These are phyloP conservation scores for Collybia sordida DNA, from an alignment of 768 basidiomycete genomes.

Conservation along the genomic window DNA sequence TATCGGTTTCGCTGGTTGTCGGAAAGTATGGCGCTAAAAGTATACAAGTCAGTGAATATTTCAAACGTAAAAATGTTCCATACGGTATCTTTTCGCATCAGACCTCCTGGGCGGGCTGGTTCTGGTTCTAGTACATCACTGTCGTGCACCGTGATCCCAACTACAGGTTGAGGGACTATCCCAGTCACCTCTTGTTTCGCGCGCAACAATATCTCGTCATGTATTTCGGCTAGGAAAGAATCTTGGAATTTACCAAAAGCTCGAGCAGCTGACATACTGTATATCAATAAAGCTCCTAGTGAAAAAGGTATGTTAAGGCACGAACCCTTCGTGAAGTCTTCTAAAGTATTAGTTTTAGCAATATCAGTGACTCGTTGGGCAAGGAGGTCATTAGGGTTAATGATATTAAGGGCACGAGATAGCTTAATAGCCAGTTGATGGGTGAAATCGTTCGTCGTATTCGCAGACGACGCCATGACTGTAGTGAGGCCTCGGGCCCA, in stretches of 20 bases:
- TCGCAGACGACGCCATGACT: constrained; percentile 9
- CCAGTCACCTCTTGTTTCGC: constrained; percentile 62
- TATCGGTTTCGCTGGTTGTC: constrained; percentile 67
- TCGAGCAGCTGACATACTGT: constrained; percentile 54
- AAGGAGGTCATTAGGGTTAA: constrained; percentile 83
- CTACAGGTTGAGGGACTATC: constrained; percentile 54
- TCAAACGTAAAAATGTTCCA: constrained; percentile 14
- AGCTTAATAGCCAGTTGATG: constrained; percentile 78
- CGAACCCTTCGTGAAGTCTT: constrained; percentile 70
- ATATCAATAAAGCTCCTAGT: neutral
- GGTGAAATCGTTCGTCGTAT: constrained; percentile 43
- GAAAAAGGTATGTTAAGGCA: constrained; percentile 6
- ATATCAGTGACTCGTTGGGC: constrained; percentile 80
- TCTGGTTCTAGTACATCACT: constrained; percentile 86
- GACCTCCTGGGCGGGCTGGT: constrained; percentile 72
- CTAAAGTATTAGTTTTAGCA: constrained; percentile 63
- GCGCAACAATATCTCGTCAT: constrained; percentile 77
- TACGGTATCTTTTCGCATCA: constrained; percentile 68
- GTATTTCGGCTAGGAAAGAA: constrained; percentile 74
- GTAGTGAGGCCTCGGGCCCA: neutral
- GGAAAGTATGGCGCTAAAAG: constrained; percentile 75
- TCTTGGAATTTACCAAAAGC: constrained; percentile 87
- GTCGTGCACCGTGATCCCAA: constrained; percentile 76
- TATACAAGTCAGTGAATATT: constrained; percentile 1
- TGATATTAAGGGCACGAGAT: constrained; percentile 73